Base-by-base conservation (phyloP, 768 basidiomycete species). In the Phlebiopsis flavidoalba region DNA sequence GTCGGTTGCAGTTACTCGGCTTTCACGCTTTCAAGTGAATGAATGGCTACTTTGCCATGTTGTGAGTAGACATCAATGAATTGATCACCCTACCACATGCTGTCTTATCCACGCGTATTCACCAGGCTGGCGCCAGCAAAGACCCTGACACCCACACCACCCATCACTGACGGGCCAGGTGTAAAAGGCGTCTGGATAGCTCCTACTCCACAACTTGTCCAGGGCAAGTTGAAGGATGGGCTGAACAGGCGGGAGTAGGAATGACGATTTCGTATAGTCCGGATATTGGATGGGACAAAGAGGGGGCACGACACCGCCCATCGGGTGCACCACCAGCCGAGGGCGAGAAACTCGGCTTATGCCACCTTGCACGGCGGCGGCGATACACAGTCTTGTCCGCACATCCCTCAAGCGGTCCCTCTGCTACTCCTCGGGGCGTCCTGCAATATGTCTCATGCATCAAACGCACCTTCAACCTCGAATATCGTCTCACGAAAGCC, bases 401-500 rank as follows among this genome's bases (percentile, higher is more conserved):
- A 1, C 82, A 84, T 63, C 86, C 87, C 17, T 70, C 70, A 2
- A 80, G 82, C 57, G 59, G 72, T 45, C 79, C 80, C 0, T 72
- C 81, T 0, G 67, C 72, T 36, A 77, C 88, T 24, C 64, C 77
- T 0, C 76, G 72, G 11, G 81, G 79, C 12, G 69, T 85, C 33
- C 67, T 89, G 22, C 67, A 82, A 60, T 73, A 81, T 37, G 72
- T 75, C 46, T 68, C 74, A 45, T 62, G 74, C 12, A 69, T 84
- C 17, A 43, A 12, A 69, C 81, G 85, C 50, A 74, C 77, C 3
- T 80, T 89, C 65, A 79, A 81, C 10, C 65, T 89, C 53, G 91
- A 92, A 71, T 94, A 93, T 71, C 85, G 90, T 7, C 79, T 87
- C 47, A 2, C 68, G 74, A 56, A 78, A n/a, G 82, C 26, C 61